Evolutionary conservation across 805 yeast species (phyloP), one percentile per base, ranked within the genome.

Genomic region (Lachancea meyersii): DNA sequence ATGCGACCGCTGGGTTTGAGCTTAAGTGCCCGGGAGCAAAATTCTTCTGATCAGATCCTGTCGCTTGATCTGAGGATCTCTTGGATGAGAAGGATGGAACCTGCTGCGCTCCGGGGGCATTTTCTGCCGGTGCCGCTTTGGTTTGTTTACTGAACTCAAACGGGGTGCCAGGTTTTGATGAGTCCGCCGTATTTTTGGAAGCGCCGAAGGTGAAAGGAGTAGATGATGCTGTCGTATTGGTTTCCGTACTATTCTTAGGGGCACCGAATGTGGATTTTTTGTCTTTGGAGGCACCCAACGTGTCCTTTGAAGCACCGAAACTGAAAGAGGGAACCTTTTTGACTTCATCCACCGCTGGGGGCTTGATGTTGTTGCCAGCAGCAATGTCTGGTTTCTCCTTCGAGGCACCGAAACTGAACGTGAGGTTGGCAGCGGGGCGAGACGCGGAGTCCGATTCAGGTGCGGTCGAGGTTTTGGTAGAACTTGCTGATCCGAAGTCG

Each of bases 171-270:
- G 22, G 14, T 23, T 32, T 32, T 14, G 35, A 19, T 18, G 22
- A 17, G 24, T 19, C 26, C 8, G 16, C 31, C 10, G 24, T 22
- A 3, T 3, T n/a, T 14, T 16, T 16, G 17, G 44, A 21, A 16
- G 8, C 16, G 37, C 48, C 41, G 32, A 46, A 42, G 35, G 41
- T 30, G 37, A 44, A 38, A n/a, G 45, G 20, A 24, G 35, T 19
- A 3, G 35, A 20, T 13, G 35, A 11, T 23, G 18, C n/a, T 18
- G 4, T 18, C 19, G 17, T 17, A 10, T 5, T 10, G 6, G 32
- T 4, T 5, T 10, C 19, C 17, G 19, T 14, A 14, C 19, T 17
- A n/a, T 30, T 17, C 19, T 31, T 18, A 18, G 14, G 22, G 14
- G 23, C 35, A n/a, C 35, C 24, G 22, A 20, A 32, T 32, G 22